phyloP scores from a whole-genome alignment of 352 stramenopile species.

The Globisporangium nunn region DNA sequence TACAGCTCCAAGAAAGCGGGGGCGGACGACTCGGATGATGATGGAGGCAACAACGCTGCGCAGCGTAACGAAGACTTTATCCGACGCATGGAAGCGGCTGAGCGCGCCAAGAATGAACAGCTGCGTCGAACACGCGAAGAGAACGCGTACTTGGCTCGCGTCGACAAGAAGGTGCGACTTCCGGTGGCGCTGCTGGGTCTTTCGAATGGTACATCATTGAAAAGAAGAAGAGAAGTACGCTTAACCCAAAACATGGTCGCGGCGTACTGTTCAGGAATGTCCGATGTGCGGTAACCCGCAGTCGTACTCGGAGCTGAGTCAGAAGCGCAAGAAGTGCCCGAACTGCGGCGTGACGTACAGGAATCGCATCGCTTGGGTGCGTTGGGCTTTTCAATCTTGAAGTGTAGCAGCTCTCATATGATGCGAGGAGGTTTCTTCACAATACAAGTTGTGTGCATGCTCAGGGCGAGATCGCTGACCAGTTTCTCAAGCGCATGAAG shows the following conservation, averaged over 20 bases:
- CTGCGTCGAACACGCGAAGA: constrained; percentile 58
- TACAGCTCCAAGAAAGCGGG: constrained; percentile 2
- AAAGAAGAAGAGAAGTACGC: no score
- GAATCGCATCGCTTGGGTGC: constrained; percentile 57
- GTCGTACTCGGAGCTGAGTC: constrained; percentile 65
- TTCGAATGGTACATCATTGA: no score
- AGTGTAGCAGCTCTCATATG: not conserved
- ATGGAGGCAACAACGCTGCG: constrained; percentile 14
- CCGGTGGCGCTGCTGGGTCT: no score
- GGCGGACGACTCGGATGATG: constrained; percentile 38
- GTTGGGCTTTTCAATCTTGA: not conserved
- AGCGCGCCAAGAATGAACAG: constrained; percentile 47
- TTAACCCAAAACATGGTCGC: no score
- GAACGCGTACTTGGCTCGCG: constrained; percentile 35
- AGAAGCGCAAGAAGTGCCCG: constrained; percentile 77
- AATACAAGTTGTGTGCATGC: not conserved
- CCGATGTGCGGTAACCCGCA: constrained; percentile 62
- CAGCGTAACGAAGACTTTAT: constrained; percentile 54
- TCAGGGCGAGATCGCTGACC: constrained; percentile 46
- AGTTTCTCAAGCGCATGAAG: constrained; percentile 59
- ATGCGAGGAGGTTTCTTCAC: not conserved
- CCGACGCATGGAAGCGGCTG: constrained; percentile 61
- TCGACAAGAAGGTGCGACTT: constrained; percentile 59
- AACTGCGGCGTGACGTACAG: constrained; percentile 71
- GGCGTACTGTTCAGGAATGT: constrained; percentile 30